Evolutionary conservation across 2,329 filamentous ascomycete genomes (phyloP), one percentile per base, ranked within the genome.

Genomic region (Aspergillus quadrilineatus): DNA sequence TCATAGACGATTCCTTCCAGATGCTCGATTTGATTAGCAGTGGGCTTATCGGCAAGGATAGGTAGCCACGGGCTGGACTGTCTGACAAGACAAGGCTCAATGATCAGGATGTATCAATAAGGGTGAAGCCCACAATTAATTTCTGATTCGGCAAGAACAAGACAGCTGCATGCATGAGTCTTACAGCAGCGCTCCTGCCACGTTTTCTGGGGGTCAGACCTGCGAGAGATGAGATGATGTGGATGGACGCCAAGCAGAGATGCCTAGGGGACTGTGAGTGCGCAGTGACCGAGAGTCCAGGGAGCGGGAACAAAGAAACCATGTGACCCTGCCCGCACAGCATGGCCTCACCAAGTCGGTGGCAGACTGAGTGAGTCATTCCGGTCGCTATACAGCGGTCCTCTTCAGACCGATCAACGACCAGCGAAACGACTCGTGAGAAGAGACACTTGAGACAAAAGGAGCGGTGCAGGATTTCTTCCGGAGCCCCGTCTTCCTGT

Each of bases 121-220:
- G 15, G n/a, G 30, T 10, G 39, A 22, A 22, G 39, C 41, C 45
- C 50, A 41, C 17, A 28, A 41, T 17, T 17, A 6, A 30, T 44
- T 49, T 26, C 32, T 30, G 44, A 14, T 44, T 55, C 47, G 39
- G 46, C 50, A 36, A 42, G 29, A 54, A 37, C 7, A n/a, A 44
- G 32, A 34, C 8, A 47, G 48, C 42, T 56, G 48, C 54, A 48
- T 56, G 49, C 43, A 47, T 46, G 17, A 32, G 54, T 56, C 7
- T 17, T 37, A 56, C 53, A 56, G 44, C 48, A 36, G 46, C 3
- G 7, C 12, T 30, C 36, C 45, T 57, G 50, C 55, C 55, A 57
- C 55, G 55, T 57, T 57, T 57, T 57, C 50, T n/a, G 55, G 50
- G 55, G 50, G 55, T 47, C 34, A 49, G 41, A 48, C 22, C 17